A percentile compares a stretch with the other conserved stretches of the same genome.
Evolutionary conservation across 78 protist species (phyloP).

Genomic region (Andalucia godoyi): DNA sequence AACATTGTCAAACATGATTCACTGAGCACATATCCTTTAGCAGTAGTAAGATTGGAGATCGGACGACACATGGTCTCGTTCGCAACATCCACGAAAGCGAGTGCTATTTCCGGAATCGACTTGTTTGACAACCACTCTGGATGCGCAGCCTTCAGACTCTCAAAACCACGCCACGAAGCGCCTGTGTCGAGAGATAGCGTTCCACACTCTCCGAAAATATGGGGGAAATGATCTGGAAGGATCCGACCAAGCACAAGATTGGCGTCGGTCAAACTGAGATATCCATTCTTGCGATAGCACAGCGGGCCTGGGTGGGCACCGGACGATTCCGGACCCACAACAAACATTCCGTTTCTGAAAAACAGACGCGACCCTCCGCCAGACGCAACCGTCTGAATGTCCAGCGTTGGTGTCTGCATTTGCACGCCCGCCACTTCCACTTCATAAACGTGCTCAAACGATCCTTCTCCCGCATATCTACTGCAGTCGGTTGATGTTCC

Average conservation of each 20-base stretch:
- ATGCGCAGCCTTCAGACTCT: constrained; percentile 19
- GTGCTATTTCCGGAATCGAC: too few species aligned
- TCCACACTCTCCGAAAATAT: constrained; percentile 70
- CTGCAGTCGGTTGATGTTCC: constrained; percentile 91
- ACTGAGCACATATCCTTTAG: constrained; percentile 37
- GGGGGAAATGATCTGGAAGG: constrained; percentile 69
- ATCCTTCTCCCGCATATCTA: constrained; percentile 22
- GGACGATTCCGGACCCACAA: constrained; percentile 84
- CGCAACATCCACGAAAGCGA: constrained; percentile 78
- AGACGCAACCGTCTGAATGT: constrained; percentile 89
- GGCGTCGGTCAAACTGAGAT: constrained; percentile 80
- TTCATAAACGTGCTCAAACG: constrained; percentile 74
- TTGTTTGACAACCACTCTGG: too few species aligned
- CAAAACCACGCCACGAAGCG: constrained; percentile 20
- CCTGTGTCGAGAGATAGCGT: constrained; percentile 67
- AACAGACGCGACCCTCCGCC: constrained; percentile 86
- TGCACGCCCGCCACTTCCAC: constrained; percentile 70
- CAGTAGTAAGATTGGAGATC: constrained; percentile 67
- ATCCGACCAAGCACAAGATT: constrained; percentile 75
- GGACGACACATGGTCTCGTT: constrained; percentile 91
- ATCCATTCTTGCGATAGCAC: constrained; percentile 87
- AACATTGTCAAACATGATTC: constrained; percentile 69
- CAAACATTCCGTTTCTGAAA: constrained; percentile 50
- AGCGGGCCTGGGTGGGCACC: constrained; percentile 85
- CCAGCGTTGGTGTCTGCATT: constrained; percentile 87